Evolutionary conservation across 768 basidiomycete genomes (phyloP).

Genomic region (Sporobolomyces pararoseus): DNA sequence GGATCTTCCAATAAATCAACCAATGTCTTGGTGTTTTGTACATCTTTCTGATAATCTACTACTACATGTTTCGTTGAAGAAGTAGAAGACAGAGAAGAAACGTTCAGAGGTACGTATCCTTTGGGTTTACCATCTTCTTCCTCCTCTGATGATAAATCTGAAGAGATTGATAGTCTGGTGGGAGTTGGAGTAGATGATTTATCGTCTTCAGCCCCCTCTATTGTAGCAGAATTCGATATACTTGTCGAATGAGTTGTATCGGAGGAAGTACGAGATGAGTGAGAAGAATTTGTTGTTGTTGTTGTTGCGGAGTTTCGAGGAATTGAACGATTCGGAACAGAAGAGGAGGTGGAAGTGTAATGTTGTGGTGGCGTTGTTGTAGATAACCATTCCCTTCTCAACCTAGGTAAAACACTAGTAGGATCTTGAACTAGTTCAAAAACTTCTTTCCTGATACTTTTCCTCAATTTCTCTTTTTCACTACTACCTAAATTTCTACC

Average conservation of each 20-base stretch:
- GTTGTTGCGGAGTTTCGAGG: too few relatives aligned
- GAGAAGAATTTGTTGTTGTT: too few relatives aligned
- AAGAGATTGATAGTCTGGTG: not conserved
- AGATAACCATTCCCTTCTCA: constrained; percentile 48
- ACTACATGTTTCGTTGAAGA: not conserved
- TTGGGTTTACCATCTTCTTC: not conserved
- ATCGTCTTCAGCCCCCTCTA: too few relatives aligned
- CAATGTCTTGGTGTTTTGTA: not conserved
- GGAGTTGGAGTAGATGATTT: too few relatives aligned
- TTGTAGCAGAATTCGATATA: too few relatives aligned
- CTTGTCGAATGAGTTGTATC: too few relatives aligned
- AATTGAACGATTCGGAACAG: too few relatives aligned
- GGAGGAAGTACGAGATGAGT: too few relatives aligned
- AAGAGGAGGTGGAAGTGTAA: not conserved
- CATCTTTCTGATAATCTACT: constrained; percentile 26
- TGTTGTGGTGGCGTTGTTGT: constrained; percentile 53
- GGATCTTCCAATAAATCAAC: constrained; percentile 7
- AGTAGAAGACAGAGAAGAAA: constrained; percentile 2
- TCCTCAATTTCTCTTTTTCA: constrained; percentile 20
- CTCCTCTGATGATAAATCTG: too few relatives aligned
- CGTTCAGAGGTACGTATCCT: constrained; percentile 12
- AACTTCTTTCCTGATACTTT: constrained; percentile 63
- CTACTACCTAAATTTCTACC: not conserved
- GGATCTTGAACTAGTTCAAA: constrained; percentile 63
- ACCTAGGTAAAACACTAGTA: constrained; percentile 40